These are phyloP conservation scores for Pulveroboletus ravenelii DNA, from an alignment of 768 basidiomycete genomes.

Conservation along the genomic window DNA sequence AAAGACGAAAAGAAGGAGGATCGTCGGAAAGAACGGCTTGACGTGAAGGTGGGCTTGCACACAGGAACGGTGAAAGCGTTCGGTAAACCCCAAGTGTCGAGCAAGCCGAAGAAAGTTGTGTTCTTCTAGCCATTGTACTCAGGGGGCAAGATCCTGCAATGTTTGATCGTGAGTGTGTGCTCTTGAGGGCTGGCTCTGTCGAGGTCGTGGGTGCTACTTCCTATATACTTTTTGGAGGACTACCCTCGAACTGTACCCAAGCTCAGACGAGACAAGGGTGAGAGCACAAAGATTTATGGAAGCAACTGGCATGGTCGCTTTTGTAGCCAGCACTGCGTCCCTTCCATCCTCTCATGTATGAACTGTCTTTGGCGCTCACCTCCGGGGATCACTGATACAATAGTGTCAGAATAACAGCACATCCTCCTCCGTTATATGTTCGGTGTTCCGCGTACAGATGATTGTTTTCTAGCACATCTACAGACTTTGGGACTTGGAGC, in stretches of 20 bases:
- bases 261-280: neutral
- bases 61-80: conserved; percentile 37
- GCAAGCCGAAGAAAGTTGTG: conserved; percentile 43
- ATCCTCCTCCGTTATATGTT: too few species aligned
- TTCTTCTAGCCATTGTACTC: conserved; percentile 33
- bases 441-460: too few species aligned
- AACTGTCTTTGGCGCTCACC: too few species aligned
- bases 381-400: too few species aligned
- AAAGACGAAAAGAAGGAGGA: conserved; percentile 50
- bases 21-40: conserved; percentile 37
- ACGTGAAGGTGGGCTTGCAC: conserved; percentile 42
- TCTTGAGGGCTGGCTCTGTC: neutral
- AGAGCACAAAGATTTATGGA: neutral
- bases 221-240: neutral
- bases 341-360: too few species aligned
- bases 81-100: conserved; percentile 24
- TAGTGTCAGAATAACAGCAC: too few species aligned
- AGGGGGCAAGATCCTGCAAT: neutral
- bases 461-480: too few species aligned
- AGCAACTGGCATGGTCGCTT: too few species aligned
- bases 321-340: too few species aligned
- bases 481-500: too few species aligned
- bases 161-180: neutral
- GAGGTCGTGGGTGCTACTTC: neutral
- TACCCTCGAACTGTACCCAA: too few species aligned